Evolutionary conservation across 768 basidiomycete species (phyloP), one percentile per base, ranked within the genome.

Genomic region (Hygrocybe punicea): DNA sequence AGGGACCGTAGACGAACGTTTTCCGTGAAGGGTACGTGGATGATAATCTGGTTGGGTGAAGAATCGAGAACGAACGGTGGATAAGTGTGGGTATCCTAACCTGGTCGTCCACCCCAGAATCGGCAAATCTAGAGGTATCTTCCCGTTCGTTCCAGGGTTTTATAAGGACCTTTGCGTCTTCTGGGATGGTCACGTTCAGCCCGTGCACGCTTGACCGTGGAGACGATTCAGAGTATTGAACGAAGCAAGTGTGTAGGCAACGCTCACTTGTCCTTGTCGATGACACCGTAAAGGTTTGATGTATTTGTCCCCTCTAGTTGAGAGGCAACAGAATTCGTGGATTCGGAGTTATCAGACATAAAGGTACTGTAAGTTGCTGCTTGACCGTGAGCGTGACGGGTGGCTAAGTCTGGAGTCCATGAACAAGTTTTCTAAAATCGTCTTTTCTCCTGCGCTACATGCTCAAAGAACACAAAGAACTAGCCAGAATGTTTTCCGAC

Each of bases 31-130:
- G 91, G 89, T 48, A 93, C 71, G 68, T 91, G 89, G 58, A 93
- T 78, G 64, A 93, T 86, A 55, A 92, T 76, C 91, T 93, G 62
- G 45, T 46, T 35, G 35, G 16, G 21, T 53, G 23, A 56, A 51
- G 51, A 47, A 53, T 56, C 67, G 16, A 53, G 33, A 37, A 53
- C 64, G 23, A 19, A n/a, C 42, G 13, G 19, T 19, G 40, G 23
- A 48, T 34, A 29, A 51, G 24, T 21, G 23, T 35, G 10, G 39
- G 45, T 10, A 17, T 55, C 19, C 58, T 76, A 58, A 89, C 91
- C 81, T 93, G 89, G 65, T 93, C 91, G 61, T 93, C 91, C 13
- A 92, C 91, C 33, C 84, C 85, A 0, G 91, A 92, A 17, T 93
- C 87, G 13, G 83, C 84, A 58, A 74, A 92, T 60, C 76, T 78